Conservation (phyloP, 1,284 basidiomycete species). For the Tilletiopsis washingtonensis region DNA sequence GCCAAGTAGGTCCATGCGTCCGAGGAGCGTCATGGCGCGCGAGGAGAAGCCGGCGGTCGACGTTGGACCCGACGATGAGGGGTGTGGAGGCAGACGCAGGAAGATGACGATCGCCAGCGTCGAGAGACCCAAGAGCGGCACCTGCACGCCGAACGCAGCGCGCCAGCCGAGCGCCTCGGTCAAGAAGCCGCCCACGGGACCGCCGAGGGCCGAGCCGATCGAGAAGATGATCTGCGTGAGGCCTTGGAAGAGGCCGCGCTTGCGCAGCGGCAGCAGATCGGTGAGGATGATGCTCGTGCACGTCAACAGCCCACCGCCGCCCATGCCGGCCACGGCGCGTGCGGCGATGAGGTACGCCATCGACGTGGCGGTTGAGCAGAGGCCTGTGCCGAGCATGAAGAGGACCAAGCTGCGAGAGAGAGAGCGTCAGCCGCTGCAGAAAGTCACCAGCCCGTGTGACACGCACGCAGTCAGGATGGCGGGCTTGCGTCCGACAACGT, state of each 20-base stretch:
- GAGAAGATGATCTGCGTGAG: constrained; percentile 24
- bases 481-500: constrained; percentile 58
- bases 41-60: not conserved
- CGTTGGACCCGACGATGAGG: constrained; percentile 6
- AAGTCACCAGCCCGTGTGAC: too few species aligned
- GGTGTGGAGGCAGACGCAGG: constrained; percentile 49
- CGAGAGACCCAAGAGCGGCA: constrained; percentile 61
- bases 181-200: constrained; percentile 66
- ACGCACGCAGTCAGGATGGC: not conserved
- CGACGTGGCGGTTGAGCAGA: constrained; percentile 63
- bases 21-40: constrained; percentile 12
- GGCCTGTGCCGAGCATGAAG: constrained; percentile 63
- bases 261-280: constrained; percentile 45
- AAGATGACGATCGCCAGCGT: constrained; percentile 50
- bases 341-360: constrained; percentile 70
- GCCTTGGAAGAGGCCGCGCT: constrained; percentile 48
- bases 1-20: constrained; percentile 42
- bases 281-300: constrained; percentile 45
- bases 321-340: constrained; percentile 70
- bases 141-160: constrained; percentile 65
- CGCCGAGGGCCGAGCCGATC: constrained; percentile 63
- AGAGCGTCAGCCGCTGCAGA: too few species aligned
- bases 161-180: constrained; percentile 68
- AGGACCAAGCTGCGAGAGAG: constrained; percentile 63
- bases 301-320: constrained; percentile 62